Base-by-base conservation (phyloP, 352 stramenopile species). In the Globisporangium radiosum region DNA sequence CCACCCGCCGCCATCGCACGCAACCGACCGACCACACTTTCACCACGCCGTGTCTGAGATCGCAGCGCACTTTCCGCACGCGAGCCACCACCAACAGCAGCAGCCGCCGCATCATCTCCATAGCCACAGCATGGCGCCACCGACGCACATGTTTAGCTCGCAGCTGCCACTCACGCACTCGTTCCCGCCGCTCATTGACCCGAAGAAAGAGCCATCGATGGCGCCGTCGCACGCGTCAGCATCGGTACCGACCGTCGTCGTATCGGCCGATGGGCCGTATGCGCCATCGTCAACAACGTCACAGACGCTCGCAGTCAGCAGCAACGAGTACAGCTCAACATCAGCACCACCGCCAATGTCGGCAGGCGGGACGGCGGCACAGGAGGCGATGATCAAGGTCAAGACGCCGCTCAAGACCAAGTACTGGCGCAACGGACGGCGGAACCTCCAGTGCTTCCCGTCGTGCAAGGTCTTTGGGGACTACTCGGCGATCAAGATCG, bases 371-470 rank as follows among this genome's bases (percentile, higher is more conserved):
- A 44, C 40, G 3, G 71, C 82, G 5, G 62, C 69, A 1, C 81
- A 91, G 55, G 84, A 94, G 63, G 81, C 81, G 14, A 84, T 94
- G 74, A 92, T 94, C 77, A 92, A 92, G 66, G 80, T 94, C 51
- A 93, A 91, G 68, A 92, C 86, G 6, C 71, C 75, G 38, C 64
- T 95, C 14, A 91, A 93, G 62, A 73, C 76, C 69, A 95, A 95
- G 72, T 96, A 96, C 68, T 96, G 86, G 85, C 76, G 87, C 52
- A 96, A 96, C 59, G 87, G 87, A 25, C 82, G 87, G n/a, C 87
- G 87, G 56, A 96, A 96, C 60, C 67, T 96, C 14, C 87, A 96
- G 70, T 96, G 87, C 68, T 96, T 96, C 63, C 87, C 87, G 38
- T 84, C 73, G 6, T 96, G 87, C 65, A 92, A 93, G 59, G 81